Evolutionary conservation across 2,329 filamentous ascomycete genomes (phyloP), one percentile per base, ranked within the genome.

Genomic region (Aaosphaeria pasadenensis): DNA sequence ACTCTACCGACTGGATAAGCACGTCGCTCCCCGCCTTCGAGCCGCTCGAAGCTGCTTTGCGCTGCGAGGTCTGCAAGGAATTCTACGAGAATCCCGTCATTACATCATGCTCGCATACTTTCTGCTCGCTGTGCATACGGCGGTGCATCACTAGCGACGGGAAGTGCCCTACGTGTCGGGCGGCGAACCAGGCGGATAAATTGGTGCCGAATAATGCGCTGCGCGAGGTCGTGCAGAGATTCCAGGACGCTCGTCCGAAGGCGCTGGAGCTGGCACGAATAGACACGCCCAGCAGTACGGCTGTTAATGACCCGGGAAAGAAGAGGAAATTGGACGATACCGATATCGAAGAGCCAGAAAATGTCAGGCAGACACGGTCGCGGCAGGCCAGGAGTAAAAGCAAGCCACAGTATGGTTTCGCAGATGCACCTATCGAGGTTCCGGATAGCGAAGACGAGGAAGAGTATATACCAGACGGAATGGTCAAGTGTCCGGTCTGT

Each of bases 11-110:
- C 74, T 95, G 89, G 89, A 77, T 91, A 5, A 63, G 75, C 7
- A 95, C 89, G 9, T 80, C 84, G 2, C 76, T 95, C 1, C 73
- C 82, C 11, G 75, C 75, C 11, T 80, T 95, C 46, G 77, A 84
- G 42, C 75, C 81, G 11, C 82, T 99, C 53, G 94, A 99, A 64
- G 85, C 87, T 51, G 85, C 91, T 3, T 78, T 99, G 17, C 89
- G 94, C 59, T 99, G 94, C 72, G 89, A 97, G 71, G 88, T 99
- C 51, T 99, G 94, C 82, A 97, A 97, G 69, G 95, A 99, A 70
- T 95, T 97, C 72, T 97, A 89, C 75, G 84, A 84, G 52, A 95
- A 91, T 44, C 94, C 94, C 0, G 94, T 99, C 82, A 86, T 96
- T 53, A 99, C 94, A 1, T 88, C 89, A 1, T 99, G 94, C 74